A percentile compares a stretch with the other conserved stretches of the same genome.
Conservation (phyloP, 1,284 basidiomycete species). For the Pascua guehoae region DNA sequence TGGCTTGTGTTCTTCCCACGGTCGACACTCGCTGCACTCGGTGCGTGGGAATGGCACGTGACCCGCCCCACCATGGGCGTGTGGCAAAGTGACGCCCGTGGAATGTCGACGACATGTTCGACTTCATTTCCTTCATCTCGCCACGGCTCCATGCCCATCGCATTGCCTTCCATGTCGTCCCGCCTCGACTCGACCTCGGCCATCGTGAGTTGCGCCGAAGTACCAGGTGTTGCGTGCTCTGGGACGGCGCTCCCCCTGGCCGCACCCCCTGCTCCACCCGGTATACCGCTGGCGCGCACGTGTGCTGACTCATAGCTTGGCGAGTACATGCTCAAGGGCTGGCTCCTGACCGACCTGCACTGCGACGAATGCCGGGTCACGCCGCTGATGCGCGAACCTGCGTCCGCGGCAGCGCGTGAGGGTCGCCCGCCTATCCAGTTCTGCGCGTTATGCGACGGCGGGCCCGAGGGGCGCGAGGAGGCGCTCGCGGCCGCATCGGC, state of each 20-base stretch:
- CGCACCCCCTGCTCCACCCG: not conserved
- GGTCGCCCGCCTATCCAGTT: slow-evolving; percentile 42
- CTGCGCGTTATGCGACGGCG: slow-evolving; percentile 50
- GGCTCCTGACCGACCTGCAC: slow-evolving; percentile 47
- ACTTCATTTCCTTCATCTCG: too few species aligned
- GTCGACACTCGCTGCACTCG: too few species aligned
- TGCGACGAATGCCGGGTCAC: slow-evolving; percentile 41
- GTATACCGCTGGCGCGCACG: too few species aligned
- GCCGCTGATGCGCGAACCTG: slow-evolving; percentile 48
- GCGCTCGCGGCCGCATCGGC: not conserved
- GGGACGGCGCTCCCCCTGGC: not conserved
- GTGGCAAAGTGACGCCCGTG: too few species aligned
- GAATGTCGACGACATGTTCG: too few species aligned
- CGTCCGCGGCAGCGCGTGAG: slow-evolving; percentile 25
- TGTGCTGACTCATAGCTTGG: slow-evolving; percentile 36
- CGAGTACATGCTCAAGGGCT: slow-evolving; percentile 51
- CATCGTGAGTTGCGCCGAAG: slow-evolving; percentile 34
- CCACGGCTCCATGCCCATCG: slow-evolving; percentile 30
- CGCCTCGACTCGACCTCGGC: slow-evolving; percentile 40
- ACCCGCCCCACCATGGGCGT: too few species aligned
- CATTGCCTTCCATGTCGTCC: slow-evolving; percentile 31
- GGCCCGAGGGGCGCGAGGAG: slow-evolving; percentile 13
- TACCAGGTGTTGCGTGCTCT: not conserved
- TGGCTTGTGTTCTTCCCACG: too few species aligned
- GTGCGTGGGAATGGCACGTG: too few species aligned